Evolutionary conservation across 805 yeast genomes (phyloP).

Genomic region (Yamadazyma philogaea): DNA sequence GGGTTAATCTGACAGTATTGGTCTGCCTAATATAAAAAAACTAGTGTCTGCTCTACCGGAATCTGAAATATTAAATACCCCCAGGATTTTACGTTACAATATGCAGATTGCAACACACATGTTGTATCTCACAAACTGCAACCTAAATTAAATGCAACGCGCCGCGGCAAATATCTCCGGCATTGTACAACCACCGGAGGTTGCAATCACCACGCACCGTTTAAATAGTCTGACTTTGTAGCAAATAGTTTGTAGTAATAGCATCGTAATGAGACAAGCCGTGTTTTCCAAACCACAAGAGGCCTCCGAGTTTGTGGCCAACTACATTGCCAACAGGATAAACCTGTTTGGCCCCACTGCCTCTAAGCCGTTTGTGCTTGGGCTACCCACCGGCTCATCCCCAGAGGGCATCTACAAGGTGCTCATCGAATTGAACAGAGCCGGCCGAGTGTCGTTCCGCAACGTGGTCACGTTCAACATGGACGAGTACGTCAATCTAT

Average conservation of each 20-base stretch:
- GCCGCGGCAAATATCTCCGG: neutral
- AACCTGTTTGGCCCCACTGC: conserved; percentile 44
- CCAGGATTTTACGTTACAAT: neutral
- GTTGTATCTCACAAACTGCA: conserved; percentile 1
- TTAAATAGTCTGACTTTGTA: too few relatives aligned
- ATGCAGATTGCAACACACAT: neutral
- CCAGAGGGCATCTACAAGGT: conserved; percentile 53
- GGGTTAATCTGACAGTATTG: too few relatives aligned
- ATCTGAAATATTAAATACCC: neutral
- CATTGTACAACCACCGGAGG: neutral
- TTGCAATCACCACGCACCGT: neutral
- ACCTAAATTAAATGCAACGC: conserved; percentile 1
- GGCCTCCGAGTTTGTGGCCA: conserved; percentile 46
- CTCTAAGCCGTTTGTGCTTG: conserved; percentile 49
- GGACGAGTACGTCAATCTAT: conserved; percentile 56
- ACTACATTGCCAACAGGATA: conserved; percentile 43
- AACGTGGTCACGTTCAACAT: conserved; percentile 59
- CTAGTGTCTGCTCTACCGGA: too few relatives aligned
- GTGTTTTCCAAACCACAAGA: conserved; percentile 35
- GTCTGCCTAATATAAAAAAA: too few relatives aligned
- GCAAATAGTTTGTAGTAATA: neutral
- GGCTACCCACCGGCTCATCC: conserved; percentile 61
- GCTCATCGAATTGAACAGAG: conserved; percentile 43
- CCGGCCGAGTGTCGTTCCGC: conserved; percentile 42
- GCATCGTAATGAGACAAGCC: conserved; percentile 23